A percentile compares a stretch with the other conserved stretches of the same genome.
phyloP scores from a whole-genome alignment of 345 rosid genomes.

The Kernera saxatilis region DNA sequence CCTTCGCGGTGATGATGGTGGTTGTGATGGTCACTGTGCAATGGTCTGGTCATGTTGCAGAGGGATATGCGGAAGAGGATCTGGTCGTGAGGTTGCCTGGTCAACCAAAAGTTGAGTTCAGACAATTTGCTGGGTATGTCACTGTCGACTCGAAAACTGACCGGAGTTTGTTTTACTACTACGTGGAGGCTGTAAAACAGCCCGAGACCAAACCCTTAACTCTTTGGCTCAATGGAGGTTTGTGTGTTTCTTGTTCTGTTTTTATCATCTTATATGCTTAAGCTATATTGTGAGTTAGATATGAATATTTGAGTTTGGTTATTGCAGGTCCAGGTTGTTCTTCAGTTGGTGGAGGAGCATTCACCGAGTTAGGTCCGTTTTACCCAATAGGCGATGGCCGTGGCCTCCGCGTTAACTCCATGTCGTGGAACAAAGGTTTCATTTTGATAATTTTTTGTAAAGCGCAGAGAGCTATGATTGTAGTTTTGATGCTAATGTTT shows the following conservation, averaged over 20 bases:
- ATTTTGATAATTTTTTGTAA: not conserved
- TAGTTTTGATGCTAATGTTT: not conserved
- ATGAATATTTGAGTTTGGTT: not conserved
- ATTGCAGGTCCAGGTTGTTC: constrained; percentile 92
- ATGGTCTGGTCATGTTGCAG: not conserved
- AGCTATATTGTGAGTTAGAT: too few relatives aligned
- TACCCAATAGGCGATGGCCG: constrained; percentile 77
- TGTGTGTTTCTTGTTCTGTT: not conserved
- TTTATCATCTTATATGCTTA: too few relatives aligned
- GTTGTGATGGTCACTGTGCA: not conserved
- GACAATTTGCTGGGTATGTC: constrained; percentile 70
- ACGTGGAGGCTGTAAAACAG: constrained; percentile 57
- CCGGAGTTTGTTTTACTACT: constrained; percentile 83
- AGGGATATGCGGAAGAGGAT: constrained; percentile 60
- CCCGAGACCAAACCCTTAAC: constrained; percentile 63
- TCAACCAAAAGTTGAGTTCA: constrained; percentile 67
- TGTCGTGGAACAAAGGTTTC: constrained; percentile 87
- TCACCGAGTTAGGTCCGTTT: constrained; percentile 91
- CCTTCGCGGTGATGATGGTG: not conserved
- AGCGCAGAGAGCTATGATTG: not conserved
- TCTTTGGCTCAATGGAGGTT: constrained; percentile 95
- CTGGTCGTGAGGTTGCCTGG: constrained; percentile 68
- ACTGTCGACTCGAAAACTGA: constrained; percentile 59
- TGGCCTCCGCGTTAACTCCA: constrained; percentile 60
- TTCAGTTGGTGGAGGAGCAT: constrained; percentile 87